These are phyloP conservation scores for Picochlorum sp. DNA, from an alignment of 139 green algal species.

Conservation along the genomic window DNA sequence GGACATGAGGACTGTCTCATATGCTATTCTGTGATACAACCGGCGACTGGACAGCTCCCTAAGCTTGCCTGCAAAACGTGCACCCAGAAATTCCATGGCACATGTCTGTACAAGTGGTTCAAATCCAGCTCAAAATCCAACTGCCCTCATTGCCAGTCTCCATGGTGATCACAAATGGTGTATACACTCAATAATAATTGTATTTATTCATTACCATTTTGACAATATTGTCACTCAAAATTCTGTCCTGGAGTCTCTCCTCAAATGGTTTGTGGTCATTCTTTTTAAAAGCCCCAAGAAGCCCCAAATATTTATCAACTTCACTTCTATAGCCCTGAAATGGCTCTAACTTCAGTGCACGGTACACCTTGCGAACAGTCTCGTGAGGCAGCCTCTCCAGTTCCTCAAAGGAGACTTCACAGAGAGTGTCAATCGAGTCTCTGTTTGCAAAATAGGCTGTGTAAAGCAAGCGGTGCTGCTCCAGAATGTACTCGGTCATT, in stretches of 20 bases:
- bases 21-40: conserved; percentile 86
- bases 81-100: conserved; percentile 79
- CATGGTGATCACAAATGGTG: conserved; percentile 36
- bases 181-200: neutral
- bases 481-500: conserved; percentile 43
- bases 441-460: conserved; percentile 21
- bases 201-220: neutral
- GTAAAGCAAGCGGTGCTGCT: conserved; percentile 43
- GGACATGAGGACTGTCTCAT: conserved; percentile 93
- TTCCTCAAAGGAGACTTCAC: conserved; percentile 42
- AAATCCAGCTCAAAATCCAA: conserved; percentile 64
- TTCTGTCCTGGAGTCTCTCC: neutral
- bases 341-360: conserved; percentile 15
- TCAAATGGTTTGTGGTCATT: neutral
- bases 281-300: neutral
- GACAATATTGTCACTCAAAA: neutral
- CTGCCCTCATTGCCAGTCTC: conserved; percentile 87
- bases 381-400: conserved; percentile 38
- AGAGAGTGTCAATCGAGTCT: conserved; percentile 16
- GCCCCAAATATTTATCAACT: neutral
- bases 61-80: conserved; percentile 68
- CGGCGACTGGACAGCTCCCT: conserved; percentile 72
- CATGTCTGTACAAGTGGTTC: conserved; percentile 97
- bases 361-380: conserved; percentile 37
- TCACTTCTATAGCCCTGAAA: conserved; percentile 12